Evolutionary conservation across 176 grass and related monocot species (phyloP), one percentile per base, ranked within the genome.

Genomic region (Triticum monococcum): DNA sequence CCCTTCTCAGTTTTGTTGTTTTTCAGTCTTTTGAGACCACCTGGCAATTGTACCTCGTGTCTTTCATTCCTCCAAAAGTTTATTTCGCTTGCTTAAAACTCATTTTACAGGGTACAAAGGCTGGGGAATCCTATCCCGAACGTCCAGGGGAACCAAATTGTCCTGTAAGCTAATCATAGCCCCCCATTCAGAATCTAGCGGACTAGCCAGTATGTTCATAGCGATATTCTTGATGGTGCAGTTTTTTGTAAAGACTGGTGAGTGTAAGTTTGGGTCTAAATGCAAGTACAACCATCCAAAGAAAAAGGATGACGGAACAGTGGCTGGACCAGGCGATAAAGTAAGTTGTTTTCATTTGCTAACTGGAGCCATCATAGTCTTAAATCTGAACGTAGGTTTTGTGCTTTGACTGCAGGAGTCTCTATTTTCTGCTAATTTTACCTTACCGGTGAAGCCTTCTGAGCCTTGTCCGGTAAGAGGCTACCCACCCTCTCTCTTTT

Each of bases 201-300:
- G 24, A 57, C 50, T 14, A 69, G 75, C 87, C 72, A 75, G 25
- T 52, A 41, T 89, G 46, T 82, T 90, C 26, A 87, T 40, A 61
- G 50, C 80, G 33, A 54, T 67, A 74, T 86, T 88, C 12, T 61
- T 87, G 22, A 78, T 35, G 40, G 78, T 91, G 84, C 79, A 99
- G 97, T 94, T 87, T 78, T 93, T 88, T 82, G 79, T 84, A 78
- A 97, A 89, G 91, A 91, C 86, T 84, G 46, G 76, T 46, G 81
- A 22, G 38, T 99, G 90, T 80, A 94, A 89, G 18, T 97, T 94
- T 91, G 91, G 91, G 80, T 75, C 78, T 31, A 89, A 85, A 72
- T 99, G 97, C 89, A 99, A 96, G 85, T 99, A 91, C 91, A 97
- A 99, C 67, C 97, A 99, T 91, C 92, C 94, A 57, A 92, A 86